Evolutionary conservation across 2,329 filamentous ascomycete genomes (phyloP), one percentile per base, ranked within the genome.

Genomic region (Rhinocladiella similis): DNA sequence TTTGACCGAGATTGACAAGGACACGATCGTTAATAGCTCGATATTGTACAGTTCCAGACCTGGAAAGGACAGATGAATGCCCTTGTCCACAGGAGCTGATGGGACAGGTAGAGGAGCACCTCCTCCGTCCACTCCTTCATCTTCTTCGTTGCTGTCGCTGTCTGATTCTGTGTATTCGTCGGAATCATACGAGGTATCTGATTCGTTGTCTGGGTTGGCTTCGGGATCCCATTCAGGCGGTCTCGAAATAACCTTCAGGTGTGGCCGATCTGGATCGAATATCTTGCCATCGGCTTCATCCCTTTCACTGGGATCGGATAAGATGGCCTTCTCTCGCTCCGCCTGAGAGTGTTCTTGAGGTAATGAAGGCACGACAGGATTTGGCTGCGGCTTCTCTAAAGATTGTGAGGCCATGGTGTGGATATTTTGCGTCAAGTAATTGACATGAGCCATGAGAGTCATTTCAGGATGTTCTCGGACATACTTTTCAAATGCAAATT

Each of bases 21-120:
- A 78, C 0, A 80, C 76, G 1, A 93, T 72, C 64, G 92, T 85
- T 7, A 95, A 77, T 1, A 94, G 73, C 67, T 94, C 90, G 58
- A 94, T 87, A 36, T 87, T 83, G 67, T 90, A 82, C 1, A 95
- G 80, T 66, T 93, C 89, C 56, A 94, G 75, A 22, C 82, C 85
- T 0, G 91, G 90, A 65, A 94, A 91, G 0, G 87, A 90, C 6
- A 95, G 78, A 52, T 89, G 83, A n/a, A 90, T 88, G 20, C 90
- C 90, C 20, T 54, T 59, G 25, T 62, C 63, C 5, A 54, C 20
- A 9, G 54, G 51, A n/a, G 67, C 51, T 27, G 64, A 47, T 20
- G 53, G 35, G 33, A 50, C 62, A 33, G 70, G 67, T n/a, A 74
- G 64, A 38, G 65, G 67, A 2, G 68, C 71, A 36, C 72, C 76